Evolutionary conservation across 2,329 filamentous ascomycete species (phyloP).

Genomic region (Pseudocercospora crystallina): DNA sequence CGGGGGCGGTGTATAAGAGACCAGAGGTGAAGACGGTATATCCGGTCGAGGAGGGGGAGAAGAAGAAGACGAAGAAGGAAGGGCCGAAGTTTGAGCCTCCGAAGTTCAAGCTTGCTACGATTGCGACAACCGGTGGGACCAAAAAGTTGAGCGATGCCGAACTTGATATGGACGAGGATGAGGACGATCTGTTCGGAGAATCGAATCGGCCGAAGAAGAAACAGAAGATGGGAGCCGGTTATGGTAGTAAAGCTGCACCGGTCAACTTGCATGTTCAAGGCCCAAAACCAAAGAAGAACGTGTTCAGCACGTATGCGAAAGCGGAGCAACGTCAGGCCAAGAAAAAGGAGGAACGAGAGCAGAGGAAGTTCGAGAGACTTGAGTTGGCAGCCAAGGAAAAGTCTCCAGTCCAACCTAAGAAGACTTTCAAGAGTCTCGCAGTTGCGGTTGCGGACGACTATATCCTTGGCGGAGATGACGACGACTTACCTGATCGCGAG

Average conservation of each 20-base stretch:
- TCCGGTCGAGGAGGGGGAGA: too few relatives aligned
- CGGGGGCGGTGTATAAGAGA: too few relatives aligned
- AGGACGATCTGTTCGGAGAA: not conserved
- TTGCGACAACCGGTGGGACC: not conserved
- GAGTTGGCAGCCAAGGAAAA: not conserved
- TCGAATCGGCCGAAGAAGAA: not conserved
- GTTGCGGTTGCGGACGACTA: not conserved
- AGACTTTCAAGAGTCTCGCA: conserved; percentile 10
- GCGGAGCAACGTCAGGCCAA: not conserved
- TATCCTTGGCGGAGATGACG: not conserved
- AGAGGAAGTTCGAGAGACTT: not conserved
- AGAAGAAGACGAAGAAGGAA: too few relatives aligned
- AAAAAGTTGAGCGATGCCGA: not conserved
- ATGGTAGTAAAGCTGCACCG: too few relatives aligned
- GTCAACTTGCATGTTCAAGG: too few relatives aligned
- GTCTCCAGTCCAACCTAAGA: not conserved
- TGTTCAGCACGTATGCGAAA: conserved; percentile 1
- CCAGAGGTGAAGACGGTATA: too few relatives aligned
- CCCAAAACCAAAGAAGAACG: not conserved
- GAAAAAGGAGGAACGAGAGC: not conserved
- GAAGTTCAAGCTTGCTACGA: not conserved
- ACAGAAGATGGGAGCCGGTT: not conserved
- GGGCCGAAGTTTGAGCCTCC: not conserved
- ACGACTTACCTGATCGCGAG: not conserved
- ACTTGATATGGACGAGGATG: not conserved